Evolutionary conservation across 2,329 filamentous ascomycete species (phyloP), one percentile per base, ranked within the genome.

Genomic region (Alternaria sp.): DNA sequence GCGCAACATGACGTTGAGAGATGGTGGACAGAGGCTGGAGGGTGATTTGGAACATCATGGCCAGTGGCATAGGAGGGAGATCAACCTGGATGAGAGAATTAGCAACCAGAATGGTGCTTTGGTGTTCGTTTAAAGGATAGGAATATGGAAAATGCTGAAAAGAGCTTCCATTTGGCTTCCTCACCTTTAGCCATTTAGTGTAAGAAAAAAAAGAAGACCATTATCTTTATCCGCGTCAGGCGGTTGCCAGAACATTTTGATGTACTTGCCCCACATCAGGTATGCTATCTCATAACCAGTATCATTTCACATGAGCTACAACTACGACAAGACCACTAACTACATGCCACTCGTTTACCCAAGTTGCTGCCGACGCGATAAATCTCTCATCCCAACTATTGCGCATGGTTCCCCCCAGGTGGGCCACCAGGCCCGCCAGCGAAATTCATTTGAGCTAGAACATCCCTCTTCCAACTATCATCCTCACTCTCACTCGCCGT

Each of bases 71-170:
- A 58, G 44, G 16, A 58, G 64, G 12, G 66, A 64, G 11, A 55
- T 74, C 22, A 66, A 65, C 20, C 44, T 74, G 24, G 71, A 72
- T 53, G 69, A 73, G 57, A 59, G 71, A 41, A 73, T 73, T 38
- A 63, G 60, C 1, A 73, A 72, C 30, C 57, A 59, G 51, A 54
- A 73, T 39, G 71, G 71, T 1, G 68, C 64, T 38, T 54, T 73
- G 54, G 67, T 68, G 28, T 67, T 72, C 51, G 52, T 73, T 6
- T 70, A 63, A 38, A 24, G 18, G 28, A n/a, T n/a, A 2, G 46
- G 28, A 48, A 22, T 14, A 48, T 34, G 30, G 34, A 38, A 3
- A 30, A 16, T 34, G 18, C 5, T 34, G 46, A 28, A 7, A 20
- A 32, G 12, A 18, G 46, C 8, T 3, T 22, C 20, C 18, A 7